Base-by-base conservation (phyloP, 345 rosid genomes). In the Isatis tinctoria region DNA sequence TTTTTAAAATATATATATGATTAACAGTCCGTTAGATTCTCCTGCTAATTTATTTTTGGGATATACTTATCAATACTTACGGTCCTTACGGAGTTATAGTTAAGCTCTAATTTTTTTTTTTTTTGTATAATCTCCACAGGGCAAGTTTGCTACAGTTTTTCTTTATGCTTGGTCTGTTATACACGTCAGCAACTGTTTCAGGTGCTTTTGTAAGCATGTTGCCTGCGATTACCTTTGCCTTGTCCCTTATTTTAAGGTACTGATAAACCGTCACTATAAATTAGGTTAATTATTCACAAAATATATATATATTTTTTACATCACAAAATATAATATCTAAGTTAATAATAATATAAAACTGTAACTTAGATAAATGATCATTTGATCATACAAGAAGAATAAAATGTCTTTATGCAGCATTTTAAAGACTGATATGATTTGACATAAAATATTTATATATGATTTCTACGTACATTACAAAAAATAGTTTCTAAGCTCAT, bases 131-230 rank as follows among this genome's bases (percentile, higher is more conserved):
- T 32, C 6, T 30, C 4, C 78, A 86, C 78, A 86, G 90, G 71
- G 88, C 79, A 27, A 84, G 87, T 64, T 71, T 87, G 51, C 35
- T 74, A 3, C 88, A 83, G n/a, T 85, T 78, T 63, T 80, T 75
- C 77, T 87, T 83, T 70, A 77, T 87, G 40, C 76, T 83, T 26
- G 91, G 91, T 16, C 81, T 87, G 39, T 73, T 77, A 53, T 80
- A 80, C 63, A 87, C 91, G 52, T 85, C 91, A n/a, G 86, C 88
- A 65, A 83, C 88, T 2, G 84, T 82, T 48, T 36, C 88, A 2
- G 73, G 83, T 76, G 91, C 88, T 36, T 78, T 87, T 63, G 2
- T 77, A 47, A 85, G 85, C 78, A 58, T 83, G 81, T 80, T 85
- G 35, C 88, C 91, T 62, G 91, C 83, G 18, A 60, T 83, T 30